Percentiles rank a stretch among this genome's conserved stretches.
phyloP scores from a whole-genome alignment of 192 early-diverging fungal species.

The Thoreauomyces humboldtii region DNA sequence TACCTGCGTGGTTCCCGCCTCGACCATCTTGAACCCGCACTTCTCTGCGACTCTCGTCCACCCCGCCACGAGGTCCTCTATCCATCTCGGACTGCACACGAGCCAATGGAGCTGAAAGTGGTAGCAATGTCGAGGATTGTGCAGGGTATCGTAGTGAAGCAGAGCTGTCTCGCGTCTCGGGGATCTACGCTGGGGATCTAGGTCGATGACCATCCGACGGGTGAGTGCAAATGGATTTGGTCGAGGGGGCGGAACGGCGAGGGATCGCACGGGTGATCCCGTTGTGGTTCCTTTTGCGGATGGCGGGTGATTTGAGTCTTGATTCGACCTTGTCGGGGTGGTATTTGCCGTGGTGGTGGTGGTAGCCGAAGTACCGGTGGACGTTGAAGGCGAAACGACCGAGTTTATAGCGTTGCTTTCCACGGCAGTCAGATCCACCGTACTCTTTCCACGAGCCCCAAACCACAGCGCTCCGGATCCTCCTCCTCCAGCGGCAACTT shows the following conservation, averaged over 20 bases:
- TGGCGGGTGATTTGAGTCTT: too few relatives aligned
- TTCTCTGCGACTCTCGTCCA: conserved; percentile 84
- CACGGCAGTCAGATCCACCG: too few relatives aligned
- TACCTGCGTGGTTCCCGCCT: conserved; percentile 79
- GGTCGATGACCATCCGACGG: conserved; percentile 70
- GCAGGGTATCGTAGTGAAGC: conserved; percentile 85
- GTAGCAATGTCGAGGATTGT: conserved; percentile 86
- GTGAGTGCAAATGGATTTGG: conserved; percentile 44
- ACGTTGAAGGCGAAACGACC: too few relatives aligned
- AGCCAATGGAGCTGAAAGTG: conserved; percentile 95
- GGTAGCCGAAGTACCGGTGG: too few relatives aligned
- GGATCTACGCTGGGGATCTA: conserved; percentile 77
- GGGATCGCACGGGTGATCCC: too few relatives aligned
- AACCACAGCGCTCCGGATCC: conserved; percentile 48
- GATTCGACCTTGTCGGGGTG: too few relatives aligned
- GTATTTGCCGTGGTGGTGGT: too few relatives aligned
- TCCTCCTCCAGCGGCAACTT: too few relatives aligned
- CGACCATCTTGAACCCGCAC: conserved; percentile 84
- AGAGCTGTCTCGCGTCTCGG: conserved; percentile 78
- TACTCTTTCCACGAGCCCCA: too few relatives aligned
- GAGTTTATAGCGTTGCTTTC: too few relatives aligned
- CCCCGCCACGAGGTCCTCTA: conserved; percentile 78
- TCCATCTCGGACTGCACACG: conserved; percentile 82
- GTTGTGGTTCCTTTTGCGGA: too few relatives aligned
- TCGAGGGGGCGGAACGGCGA: too few relatives aligned